A percentile compares a stretch with the other conserved stretches of the same genome.
phyloP scores from a whole-genome alignment of 2,329 filamentous ascomycete genomes.

The Monosporascus sp. region DNA sequence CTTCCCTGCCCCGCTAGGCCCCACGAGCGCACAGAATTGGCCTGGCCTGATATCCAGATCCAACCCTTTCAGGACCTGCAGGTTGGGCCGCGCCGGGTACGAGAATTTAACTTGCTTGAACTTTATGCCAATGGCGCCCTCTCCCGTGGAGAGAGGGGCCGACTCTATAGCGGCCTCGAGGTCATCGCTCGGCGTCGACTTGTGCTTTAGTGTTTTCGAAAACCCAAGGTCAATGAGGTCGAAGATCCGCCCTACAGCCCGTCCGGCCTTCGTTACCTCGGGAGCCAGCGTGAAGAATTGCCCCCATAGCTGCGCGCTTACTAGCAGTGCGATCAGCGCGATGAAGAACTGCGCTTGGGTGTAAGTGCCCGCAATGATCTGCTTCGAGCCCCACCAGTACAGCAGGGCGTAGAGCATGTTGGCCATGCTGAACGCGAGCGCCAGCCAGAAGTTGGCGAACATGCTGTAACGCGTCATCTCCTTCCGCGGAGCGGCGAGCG shows the following conservation, averaged over 20 bases:
- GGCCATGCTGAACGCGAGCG: conserved; percentile 54
- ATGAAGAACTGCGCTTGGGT: conserved; percentile 67
- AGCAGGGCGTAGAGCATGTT: conserved; percentile 70
- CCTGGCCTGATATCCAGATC: conserved; percentile 31
- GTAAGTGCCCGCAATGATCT: conserved; percentile 61
- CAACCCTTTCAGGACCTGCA: conserved; percentile 39
- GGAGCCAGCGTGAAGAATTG: conserved; percentile 72
- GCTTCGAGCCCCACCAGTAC: conserved; percentile 75
- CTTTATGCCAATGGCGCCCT: conserved; percentile 35
- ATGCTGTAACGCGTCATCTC: conserved; percentile 46
- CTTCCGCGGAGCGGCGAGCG: conserved; percentile 45
- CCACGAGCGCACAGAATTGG: conserved; percentile 38
- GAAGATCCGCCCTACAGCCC: conserved; percentile 54
- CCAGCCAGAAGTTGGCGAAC: conserved; percentile 54
- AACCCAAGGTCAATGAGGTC: conserved; percentile 42
- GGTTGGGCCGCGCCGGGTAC: conserved; percentile 54
- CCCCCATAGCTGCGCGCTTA: conserved; percentile 68
- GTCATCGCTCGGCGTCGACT: conserved; percentile 11
- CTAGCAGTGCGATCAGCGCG: conserved; percentile 64
- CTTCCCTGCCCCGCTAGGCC: conserved; percentile 42
- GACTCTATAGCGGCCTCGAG: conserved; percentile 23
- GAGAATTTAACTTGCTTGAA: conserved; percentile 54
- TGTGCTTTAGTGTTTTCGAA: conserved; percentile 13
- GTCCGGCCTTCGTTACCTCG: conserved; percentile 63
- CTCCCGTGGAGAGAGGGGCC: conserved; percentile 9